Conservation (phyloP, 805 yeast species). For the Teunomyces aglyptinius region DNA sequence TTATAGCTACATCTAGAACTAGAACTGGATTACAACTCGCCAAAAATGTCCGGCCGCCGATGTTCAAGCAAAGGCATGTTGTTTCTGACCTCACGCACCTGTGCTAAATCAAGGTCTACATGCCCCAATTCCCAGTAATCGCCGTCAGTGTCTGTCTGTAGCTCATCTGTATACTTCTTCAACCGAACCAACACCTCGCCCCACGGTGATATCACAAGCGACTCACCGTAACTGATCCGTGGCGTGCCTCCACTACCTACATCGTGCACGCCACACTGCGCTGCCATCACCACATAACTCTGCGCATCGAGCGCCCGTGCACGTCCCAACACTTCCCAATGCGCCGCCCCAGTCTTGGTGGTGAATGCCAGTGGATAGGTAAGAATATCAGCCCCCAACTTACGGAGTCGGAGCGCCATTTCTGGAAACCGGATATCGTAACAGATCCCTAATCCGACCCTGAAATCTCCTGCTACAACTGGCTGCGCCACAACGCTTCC, state of each 20-base stretch:
- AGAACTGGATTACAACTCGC: constrained; percentile 20
- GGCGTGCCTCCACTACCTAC: constrained; percentile 26
- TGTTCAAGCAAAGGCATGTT: constrained; percentile 81
- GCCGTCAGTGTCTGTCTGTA: constrained; percentile 17
- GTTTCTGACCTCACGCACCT: constrained; percentile 49
- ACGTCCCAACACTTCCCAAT: constrained; percentile 78
- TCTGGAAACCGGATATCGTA: constrained; percentile 90
- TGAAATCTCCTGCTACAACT: constrained; percentile 48
- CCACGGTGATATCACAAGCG: constrained; percentile 89
- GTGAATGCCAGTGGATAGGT: constrained; percentile 94
- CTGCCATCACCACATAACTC: constrained; percentile 83
- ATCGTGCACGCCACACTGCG: constrained; percentile 79
- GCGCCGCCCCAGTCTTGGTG: constrained; percentile 84
- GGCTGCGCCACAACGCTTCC: constrained; percentile 59
- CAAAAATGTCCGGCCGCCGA: constrained; percentile 61
- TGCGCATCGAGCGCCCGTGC: constrained; percentile 91
- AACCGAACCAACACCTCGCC: constrained; percentile 68
- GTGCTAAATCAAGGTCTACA: constrained; percentile 64
- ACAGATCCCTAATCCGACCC: constrained; percentile 72
- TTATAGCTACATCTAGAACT: not conserved
- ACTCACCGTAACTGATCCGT: constrained; percentile 82
- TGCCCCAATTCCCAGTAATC: constrained; percentile 44
- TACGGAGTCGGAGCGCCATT: constrained; percentile 59
- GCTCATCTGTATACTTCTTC: constrained; percentile 26
- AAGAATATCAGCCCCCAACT: constrained; percentile 70